phyloP scores from a whole-genome alignment of 2,329 filamentous ascomycete genomes.

The Colletotrichum sp. region DNA sequence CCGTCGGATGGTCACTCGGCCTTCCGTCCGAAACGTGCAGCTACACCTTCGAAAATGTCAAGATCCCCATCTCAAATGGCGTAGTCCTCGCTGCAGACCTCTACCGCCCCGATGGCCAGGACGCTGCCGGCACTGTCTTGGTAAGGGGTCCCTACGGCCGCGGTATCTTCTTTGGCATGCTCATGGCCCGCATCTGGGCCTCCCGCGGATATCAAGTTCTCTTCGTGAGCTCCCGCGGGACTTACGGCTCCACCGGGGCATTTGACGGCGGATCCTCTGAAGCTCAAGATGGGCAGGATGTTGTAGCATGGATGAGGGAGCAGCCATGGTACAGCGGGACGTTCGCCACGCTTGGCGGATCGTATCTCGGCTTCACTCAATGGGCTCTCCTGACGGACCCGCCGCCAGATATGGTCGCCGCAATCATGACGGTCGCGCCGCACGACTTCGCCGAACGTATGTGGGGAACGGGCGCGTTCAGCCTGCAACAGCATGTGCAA shows the following conservation, averaged over 20 bases:
- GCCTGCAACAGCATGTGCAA: neutral
- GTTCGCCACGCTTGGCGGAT: constrained; percentile 24
- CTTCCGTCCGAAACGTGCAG: constrained; percentile 12
- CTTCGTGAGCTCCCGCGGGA: constrained; percentile 24
- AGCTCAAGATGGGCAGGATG: constrained; percentile 18
- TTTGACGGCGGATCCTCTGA: constrained; percentile 18
- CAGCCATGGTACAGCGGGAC: constrained; percentile 27
- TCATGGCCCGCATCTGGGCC: constrained; percentile 21
- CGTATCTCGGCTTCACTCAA: constrained; percentile 25
- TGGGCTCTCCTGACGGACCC: constrained; percentile 25
- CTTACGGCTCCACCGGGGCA: neutral
- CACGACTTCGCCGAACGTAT: constrained; percentile 17
- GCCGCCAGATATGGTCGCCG: constrained; percentile 22
- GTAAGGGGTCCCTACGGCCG: constrained; percentile 23
- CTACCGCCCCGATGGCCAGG: constrained; percentile 21
- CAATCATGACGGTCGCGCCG: constrained; percentile 3
- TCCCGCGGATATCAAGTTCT: constrained; percentile 27
- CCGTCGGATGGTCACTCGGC: neutral
- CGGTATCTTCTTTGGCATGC: neutral
- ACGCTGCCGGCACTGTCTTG: constrained; percentile 19
- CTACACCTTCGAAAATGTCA: constrained; percentile 11
- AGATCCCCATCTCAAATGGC: constrained; percentile 17
- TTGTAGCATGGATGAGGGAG: constrained; percentile 25
- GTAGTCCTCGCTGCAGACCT: constrained; percentile 30
- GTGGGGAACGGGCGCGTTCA: constrained; percentile 21